Base-by-base conservation (phyloP, 2,329 filamentous ascomycete species). In the Colletotrichum sp. region DNA sequence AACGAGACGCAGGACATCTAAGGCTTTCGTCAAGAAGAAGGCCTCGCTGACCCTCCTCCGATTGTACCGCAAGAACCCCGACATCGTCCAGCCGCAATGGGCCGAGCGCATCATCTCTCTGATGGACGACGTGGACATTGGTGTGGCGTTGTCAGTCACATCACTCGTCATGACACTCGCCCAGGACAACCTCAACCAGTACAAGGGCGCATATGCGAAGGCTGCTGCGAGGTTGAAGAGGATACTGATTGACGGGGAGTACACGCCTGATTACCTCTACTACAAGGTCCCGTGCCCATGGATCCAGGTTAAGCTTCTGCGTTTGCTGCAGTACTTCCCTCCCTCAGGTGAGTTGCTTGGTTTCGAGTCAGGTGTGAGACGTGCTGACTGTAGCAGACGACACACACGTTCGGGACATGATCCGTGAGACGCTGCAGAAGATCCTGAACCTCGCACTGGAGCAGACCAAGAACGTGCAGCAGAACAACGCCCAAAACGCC, bases 271-370 rank as follows among this genome's bases (percentile, higher is more conserved):
- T 83, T 99, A 99, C 83, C 91, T 98, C 30, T 99, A 99, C 87
- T 99, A 99, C 89, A 98, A 98, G 82, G 97, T 99, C n/a, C 97
- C 97, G 2, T 99, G 97, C 82, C 97, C 97, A 4, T 99, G 97
- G 97, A 93, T 99, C 74, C 96, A 98, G 85, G 94, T 98, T 81
- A 99, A 99, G 87, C 90, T 99, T 22, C 86, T 99, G 78, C 93
- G 96, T 77, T 86, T 99, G 76, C 89, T 99, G 78, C 97, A 99
- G 85, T 99, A 98, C 84, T 99, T 98, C 84, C 94, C 96, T 30
- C 96, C 97, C 61, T 97, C 97, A 83, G 94, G 95, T 96, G 48
- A 69, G 74, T 69, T 8, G 9, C 18, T 15, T 88, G 78, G 89
- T 85, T 13, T 18, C 36, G 62, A n/a, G 34, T 28, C 52, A 27